Conservation (phyloP, 176 grass and related monocot genomes). For the Luzula sylvatica region DNA sequence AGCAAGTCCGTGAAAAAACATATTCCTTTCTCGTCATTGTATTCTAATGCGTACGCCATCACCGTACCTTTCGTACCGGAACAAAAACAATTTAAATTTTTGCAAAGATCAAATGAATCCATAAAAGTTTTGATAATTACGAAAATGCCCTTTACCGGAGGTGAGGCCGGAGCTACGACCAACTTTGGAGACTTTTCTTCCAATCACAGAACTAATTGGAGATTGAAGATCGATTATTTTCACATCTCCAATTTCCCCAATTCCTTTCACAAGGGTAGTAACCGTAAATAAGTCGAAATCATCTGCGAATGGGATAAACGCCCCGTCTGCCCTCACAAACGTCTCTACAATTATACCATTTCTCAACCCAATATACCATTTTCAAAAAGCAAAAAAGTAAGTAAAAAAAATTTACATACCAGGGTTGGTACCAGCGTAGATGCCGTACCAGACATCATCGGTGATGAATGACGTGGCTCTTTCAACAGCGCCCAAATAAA, state of each 20-base stretch:
- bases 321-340: conserved; percentile 92
- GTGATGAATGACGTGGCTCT: conserved; percentile 97
- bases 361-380: too few species aligned
- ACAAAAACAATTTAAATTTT: too few species aligned
- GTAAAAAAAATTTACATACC: conserved; percentile 29
- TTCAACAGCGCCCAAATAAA: conserved; percentile 97
- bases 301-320: conserved; percentile 87
- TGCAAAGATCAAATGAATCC: too few species aligned
- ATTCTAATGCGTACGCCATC: conserved; percentile 87
- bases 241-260: conserved; percentile 69
- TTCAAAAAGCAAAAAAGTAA: too few species aligned
- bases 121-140: too few species aligned
- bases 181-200: conserved; percentile 72
- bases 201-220: conserved; percentile 69
- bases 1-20: conserved; percentile 96
- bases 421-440: conserved; percentile 96
- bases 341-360: conserved; percentile 47
- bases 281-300: conserved; percentile 75
- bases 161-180: conserved; percentile 93
- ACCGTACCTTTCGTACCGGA: conserved; percentile 41
- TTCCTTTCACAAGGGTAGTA: conserved; percentile 64
- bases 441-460: conserved; percentile 99
- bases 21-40: conserved; percentile 96
- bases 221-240: conserved; percentile 84
- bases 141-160: conserved; percentile 2